Percentiles rank a stretch among this genome's conserved stretches.
Conservation (phyloP, 2,329 filamentous ascomycete species). For the Cercospora sp. region DNA sequence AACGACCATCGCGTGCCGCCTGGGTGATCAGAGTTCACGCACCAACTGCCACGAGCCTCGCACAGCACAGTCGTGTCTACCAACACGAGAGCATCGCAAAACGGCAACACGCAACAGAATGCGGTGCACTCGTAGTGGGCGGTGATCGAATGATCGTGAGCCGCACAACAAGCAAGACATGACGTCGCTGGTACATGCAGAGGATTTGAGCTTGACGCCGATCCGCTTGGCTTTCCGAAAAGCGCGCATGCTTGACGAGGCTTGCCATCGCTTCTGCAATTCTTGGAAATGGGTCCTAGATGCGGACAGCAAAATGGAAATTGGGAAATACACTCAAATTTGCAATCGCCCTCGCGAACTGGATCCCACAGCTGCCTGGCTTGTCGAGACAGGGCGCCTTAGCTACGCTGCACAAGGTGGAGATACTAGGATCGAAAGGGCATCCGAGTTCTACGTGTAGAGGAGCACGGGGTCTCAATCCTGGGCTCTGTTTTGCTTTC, state of each 20-base stretch:
- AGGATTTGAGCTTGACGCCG: slow-evolving; percentile 6
- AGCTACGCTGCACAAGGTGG: too few relatives aligned
- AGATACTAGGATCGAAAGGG: too few relatives aligned
- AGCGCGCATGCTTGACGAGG: slow-evolving; percentile 8
- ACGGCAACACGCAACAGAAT: not conserved
- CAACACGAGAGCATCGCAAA: not conserved
- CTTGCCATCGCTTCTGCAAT: slow-evolving; percentile 1
- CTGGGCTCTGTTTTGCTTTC: too few relatives aligned
- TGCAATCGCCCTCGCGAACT: too few relatives aligned
- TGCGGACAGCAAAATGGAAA: too few relatives aligned
- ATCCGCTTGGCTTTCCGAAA: slow-evolving; percentile 8
- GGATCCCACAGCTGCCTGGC: too few relatives aligned
- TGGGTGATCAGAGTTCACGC: not conserved
- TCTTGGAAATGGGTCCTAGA: not conserved
- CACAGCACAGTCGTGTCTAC: not conserved
- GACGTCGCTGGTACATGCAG: slow-evolving; percentile 6
- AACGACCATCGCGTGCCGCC: not conserved
- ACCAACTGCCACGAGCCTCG: not conserved
- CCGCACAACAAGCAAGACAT: not conserved
- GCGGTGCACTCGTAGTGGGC: not conserved
- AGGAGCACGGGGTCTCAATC: too few relatives aligned
- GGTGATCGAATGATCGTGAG: not conserved
- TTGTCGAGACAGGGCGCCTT: too few relatives aligned
- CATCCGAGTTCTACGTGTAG: too few relatives aligned
- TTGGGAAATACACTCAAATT: too few relatives aligned